phyloP scores from a whole-genome alignment of 768 basidiomycete species.

The Podaxis carcinomalis region DNA sequence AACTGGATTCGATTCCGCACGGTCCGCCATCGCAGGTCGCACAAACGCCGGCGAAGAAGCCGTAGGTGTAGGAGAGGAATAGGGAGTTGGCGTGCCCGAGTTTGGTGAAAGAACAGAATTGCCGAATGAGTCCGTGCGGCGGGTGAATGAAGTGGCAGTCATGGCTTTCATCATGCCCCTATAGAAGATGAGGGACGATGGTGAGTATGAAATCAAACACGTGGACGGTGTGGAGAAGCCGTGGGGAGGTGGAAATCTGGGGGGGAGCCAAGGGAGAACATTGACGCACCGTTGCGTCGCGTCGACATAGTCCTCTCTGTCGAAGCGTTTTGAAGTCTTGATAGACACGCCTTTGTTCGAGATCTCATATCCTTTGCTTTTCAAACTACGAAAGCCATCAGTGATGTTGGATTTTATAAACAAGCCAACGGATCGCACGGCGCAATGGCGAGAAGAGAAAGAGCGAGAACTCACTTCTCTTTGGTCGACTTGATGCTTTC shows the following conservation, averaged over 20 bases:
- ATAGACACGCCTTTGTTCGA: slow-evolving; percentile 60
- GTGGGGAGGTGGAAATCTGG: neutral
- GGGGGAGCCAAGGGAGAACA: neutral
- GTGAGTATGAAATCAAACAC: neutral
- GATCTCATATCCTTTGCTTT: slow-evolving; percentile 51
- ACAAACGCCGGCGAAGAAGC: neutral
- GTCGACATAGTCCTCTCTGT: slow-evolving; percentile 63
- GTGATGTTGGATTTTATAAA: neutral
- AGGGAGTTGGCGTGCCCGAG: neutral
- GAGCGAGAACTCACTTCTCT: slow-evolving; percentile 39
- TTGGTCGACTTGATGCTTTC: slow-evolving; percentile 45
- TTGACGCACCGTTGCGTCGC: slow-evolving; percentile 62
- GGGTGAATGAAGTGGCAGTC: slow-evolving; percentile 7
- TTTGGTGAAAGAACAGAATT: neutral
- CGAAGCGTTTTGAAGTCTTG: slow-evolving; percentile 57
- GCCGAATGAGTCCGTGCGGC: slow-evolving; percentile 3
- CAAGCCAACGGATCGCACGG: neutral
- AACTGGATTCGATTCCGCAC: slow-evolving; percentile 22
- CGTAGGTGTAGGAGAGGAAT: neutral
- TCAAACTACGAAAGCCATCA: slow-evolving; percentile 35
- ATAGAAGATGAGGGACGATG: neutral
- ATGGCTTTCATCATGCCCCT: slow-evolving; percentile 47
- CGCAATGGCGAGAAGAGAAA: neutral
- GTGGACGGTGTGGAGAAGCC: neutral
- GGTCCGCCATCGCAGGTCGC: slow-evolving; percentile 16